phyloP scores from a whole-genome alignment of 2,329 filamentous ascomycete genomes.

The Fonsecaea erecta region DNA sequence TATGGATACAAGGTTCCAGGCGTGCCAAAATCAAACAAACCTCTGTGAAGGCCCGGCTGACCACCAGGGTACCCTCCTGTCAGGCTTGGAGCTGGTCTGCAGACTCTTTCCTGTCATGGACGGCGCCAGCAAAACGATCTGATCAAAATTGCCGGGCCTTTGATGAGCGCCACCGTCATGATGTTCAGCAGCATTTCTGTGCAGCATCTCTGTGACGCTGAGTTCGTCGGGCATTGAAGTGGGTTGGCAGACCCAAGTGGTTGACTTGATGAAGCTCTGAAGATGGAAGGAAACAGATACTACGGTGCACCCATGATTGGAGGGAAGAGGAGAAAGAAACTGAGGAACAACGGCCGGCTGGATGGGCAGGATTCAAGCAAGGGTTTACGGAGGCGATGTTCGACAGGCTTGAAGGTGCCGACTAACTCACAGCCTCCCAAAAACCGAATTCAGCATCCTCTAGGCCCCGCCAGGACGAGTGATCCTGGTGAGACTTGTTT shows the following conservation, averaged over 20 bases:
- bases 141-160: slow-evolving; percentile 22
- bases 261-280: slow-evolving; percentile 74
- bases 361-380: background rate
- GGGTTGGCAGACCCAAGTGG: slow-evolving; percentile 84
- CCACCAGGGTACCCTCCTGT: slow-evolving; percentile 13
- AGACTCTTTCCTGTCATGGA: slow-evolving; percentile 18
- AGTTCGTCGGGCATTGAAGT: slow-evolving; percentile 82
- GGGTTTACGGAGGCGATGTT: background rate
- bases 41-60: slow-evolving; percentile 19
- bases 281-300: slow-evolving; percentile 57
- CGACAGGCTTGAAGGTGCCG: slow-evolving; percentile 37
- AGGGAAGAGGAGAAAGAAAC: slow-evolving; percentile 7
- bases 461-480: no score
- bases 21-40: slow-evolving; percentile 14
- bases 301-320: slow-evolving; percentile 29
- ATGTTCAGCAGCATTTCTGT: slow-evolving; percentile 94
- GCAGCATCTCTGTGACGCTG: slow-evolving; percentile 85
- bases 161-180: slow-evolving; percentile 92
- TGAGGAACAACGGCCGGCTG: background rate
- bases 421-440: no score
- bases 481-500: no score
- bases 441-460: no score
- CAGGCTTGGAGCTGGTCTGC: slow-evolving; percentile 12
- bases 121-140: slow-evolving; percentile 19
- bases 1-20: slow-evolving; percentile 19